Conservation (phyloP, 176 grass and related monocot species). For the Aegilops tauschii region DNA sequence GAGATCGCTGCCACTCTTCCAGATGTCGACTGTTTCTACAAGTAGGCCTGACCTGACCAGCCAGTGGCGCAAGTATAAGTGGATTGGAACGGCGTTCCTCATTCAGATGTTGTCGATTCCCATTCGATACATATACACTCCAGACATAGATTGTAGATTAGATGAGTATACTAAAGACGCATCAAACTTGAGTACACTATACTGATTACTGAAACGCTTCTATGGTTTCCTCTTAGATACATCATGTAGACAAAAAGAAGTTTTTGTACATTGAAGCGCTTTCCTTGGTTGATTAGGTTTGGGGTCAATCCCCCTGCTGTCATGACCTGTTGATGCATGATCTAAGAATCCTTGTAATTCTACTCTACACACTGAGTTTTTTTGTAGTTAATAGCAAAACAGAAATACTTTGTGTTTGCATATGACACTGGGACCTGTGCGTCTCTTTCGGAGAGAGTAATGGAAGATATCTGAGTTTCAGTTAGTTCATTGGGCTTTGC, state of each 20-base stretch:
- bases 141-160: not conserved
- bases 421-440: not conserved
- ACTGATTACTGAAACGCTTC: not conserved
- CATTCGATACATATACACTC: not conserved
- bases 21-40: slow-evolving; percentile 19
- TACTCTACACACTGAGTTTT: not conserved
- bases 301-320: not conserved
- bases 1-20: slow-evolving; percentile 12
- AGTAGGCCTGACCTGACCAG: not conserved
- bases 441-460: not conserved
- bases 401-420: not conserved
- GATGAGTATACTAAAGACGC: not conserved
- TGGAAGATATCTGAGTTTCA: not conserved
- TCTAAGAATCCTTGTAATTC: not conserved
- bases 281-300: not conserved
- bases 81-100: not conserved
- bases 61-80: not conserved
- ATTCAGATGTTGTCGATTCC: not conserved
- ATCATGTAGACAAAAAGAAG: not conserved
- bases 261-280: not conserved
- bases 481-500: not conserved
- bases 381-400: not conserved
- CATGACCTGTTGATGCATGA: not conserved
- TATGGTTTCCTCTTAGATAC: not conserved
- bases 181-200: not conserved